Conservation (phyloP, 371 early-diverging fungal species). For the Parasitella parasitica region DNA sequence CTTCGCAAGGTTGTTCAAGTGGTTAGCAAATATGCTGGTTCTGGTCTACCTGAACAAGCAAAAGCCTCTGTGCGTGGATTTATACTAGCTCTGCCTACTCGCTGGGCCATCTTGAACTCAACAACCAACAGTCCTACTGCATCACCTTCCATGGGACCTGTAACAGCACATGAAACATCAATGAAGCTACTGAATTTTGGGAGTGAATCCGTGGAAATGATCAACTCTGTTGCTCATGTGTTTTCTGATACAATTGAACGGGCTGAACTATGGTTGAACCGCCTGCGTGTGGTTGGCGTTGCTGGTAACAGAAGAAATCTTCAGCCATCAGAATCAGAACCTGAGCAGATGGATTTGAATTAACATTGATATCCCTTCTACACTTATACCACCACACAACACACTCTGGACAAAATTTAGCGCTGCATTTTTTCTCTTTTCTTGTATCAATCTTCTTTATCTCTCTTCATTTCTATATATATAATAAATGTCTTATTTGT, state of each 20-base stretch:
- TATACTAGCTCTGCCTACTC: constrained; percentile 80
- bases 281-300: constrained; percentile 49
- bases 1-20: constrained; percentile 87
- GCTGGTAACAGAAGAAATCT: constrained; percentile 1
- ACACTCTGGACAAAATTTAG: neutral
- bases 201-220: constrained; percentile 80
- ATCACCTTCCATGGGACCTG: neutral
- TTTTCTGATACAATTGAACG: constrained; percentile 78
- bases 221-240: constrained; percentile 75
- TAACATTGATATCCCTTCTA: neutral
- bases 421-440: constrained; percentile 1
- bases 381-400: constrained; percentile 5
- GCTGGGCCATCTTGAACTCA: constrained; percentile 72
- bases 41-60: constrained; percentile 85
- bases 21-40: constrained; percentile 86
- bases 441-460: neutral
- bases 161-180: constrained; percentile 40
- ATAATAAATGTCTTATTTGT: neutral
- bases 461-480: neutral
- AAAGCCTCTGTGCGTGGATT: constrained; percentile 81
- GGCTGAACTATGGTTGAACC: constrained; percentile 77
- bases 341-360: constrained; percentile 13
- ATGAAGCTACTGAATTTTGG: constrained; percentile 65
- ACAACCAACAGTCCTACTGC: constrained; percentile 32
- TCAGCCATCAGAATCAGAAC: neutral